These are phyloP conservation scores for Fusarium musae DNA, from an alignment of 2,329 filamentous ascomycete species.

Conservation along the genomic window DNA sequence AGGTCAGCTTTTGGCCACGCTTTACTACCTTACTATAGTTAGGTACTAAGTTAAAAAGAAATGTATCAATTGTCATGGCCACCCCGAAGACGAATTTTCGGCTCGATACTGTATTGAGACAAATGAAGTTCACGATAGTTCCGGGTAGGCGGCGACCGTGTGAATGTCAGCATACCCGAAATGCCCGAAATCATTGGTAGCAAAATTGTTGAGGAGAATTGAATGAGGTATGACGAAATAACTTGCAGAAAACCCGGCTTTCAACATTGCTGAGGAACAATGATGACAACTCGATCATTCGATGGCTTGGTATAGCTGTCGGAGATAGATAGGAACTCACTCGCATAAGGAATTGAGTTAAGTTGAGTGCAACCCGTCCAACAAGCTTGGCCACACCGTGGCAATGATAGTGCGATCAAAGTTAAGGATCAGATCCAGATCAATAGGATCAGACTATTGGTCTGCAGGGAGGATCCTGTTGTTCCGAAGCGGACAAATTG, in stretches of 20 bases:
- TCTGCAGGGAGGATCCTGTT: slow-evolving; percentile 27
- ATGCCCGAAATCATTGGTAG: slow-evolving; percentile 1
- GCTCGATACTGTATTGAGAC: background rate
- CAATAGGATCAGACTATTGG: slow-evolving; percentile 8
- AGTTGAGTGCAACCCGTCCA: slow-evolving; percentile 37
- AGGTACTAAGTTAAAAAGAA: background rate
- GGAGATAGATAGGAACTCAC: slow-evolving; percentile 25
- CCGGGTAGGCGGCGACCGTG: slow-evolving; percentile 8
- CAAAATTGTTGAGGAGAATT: slow-evolving; percentile 4
- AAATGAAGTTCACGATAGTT: slow-evolving; percentile 6
- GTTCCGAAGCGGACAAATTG: slow-evolving; percentile 36
- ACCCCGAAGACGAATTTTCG: slow-evolving; percentile 15
- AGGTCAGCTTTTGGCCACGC: slow-evolving; percentile 1
- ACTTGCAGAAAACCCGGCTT: background rate
- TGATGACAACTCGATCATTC: slow-evolving; percentile 19
- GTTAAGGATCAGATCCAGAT: slow-evolving; percentile 14
- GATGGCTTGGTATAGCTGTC: slow-evolving; percentile 3
- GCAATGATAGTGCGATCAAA: slow-evolving; percentile 29
- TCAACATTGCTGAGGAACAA: slow-evolving; percentile 22
- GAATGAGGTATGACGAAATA: slow-evolving; percentile 21
- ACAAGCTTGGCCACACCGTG: slow-evolving; percentile 27
- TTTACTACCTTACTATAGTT: background rate
- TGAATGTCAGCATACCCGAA: background rate
- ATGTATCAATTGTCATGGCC: background rate
- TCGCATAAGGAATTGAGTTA: slow-evolving; percentile 13